phyloP scores from a whole-genome alignment of 108 stramenopile genomes.

The Craspedostauros australis region DNA sequence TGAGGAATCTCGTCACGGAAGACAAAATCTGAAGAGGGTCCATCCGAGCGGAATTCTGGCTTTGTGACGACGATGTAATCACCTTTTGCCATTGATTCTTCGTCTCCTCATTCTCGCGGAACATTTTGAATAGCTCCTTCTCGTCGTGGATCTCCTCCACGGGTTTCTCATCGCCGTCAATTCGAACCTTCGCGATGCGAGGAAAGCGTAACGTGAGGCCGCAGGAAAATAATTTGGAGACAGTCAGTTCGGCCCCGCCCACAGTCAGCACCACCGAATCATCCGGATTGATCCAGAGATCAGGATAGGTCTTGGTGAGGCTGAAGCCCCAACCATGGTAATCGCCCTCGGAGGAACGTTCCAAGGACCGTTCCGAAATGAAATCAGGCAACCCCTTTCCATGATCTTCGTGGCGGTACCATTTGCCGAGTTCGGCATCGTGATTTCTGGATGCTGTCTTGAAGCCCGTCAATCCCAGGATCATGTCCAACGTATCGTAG shows the following conservation, averaged over 20 bases:
- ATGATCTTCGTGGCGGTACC: conserved; percentile 40
- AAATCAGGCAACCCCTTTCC: conserved; percentile 47
- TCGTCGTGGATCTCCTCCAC: conserved; percentile 38
- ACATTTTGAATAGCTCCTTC: conserved; percentile 33
- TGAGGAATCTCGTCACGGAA: conserved; percentile 40
- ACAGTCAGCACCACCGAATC: conserved; percentile 72
- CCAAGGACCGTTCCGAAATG: conserved; percentile 54
- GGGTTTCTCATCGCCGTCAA: conserved; percentile 38
- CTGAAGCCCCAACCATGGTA: conserved; percentile 55
- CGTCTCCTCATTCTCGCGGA: conserved; percentile 23
- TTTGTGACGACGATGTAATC: too few species aligned
- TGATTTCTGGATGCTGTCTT: conserved; percentile 24
- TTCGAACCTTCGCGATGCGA: conserved; percentile 48
- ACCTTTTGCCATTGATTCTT: too few species aligned
- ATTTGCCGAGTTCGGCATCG: conserved; percentile 45
- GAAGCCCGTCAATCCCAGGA: conserved; percentile 48
- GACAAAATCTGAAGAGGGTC: conserved; percentile 9
- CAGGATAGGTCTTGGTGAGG: conserved; percentile 36
- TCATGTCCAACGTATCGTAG: conserved; percentile 19
- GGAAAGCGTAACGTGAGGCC: conserved; percentile 77
- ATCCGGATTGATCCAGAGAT: conserved; percentile 66
- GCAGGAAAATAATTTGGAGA: conserved; percentile 42
- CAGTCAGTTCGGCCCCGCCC: conserved; percentile 63
- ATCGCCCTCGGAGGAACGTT: conserved; percentile 36
- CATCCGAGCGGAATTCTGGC: too few species aligned